Evolutionary conservation across 805 yeast species (phyloP).

Genomic region (Starmerella cellae): DNA sequence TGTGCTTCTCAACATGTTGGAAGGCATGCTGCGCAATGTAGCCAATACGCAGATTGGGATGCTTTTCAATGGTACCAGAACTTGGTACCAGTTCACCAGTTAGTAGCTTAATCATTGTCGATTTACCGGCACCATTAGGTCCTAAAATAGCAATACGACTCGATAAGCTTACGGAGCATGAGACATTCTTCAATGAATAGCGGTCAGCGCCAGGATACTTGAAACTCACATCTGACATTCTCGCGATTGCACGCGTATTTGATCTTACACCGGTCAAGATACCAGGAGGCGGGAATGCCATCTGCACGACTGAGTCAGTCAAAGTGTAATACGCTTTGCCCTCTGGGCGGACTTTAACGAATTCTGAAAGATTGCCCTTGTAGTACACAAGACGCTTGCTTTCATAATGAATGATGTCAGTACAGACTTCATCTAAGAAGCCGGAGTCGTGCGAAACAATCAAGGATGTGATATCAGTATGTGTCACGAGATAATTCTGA

Average conservation of each 20-base stretch:
- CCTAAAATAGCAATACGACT: constrained; percentile 95
- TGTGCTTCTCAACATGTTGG: constrained; percentile 93
- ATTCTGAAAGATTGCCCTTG: constrained; percentile 88
- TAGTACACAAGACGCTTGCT: constrained; percentile 87
- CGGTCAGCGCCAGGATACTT: constrained; percentile 79
- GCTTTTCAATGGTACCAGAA: constrained; percentile 86
- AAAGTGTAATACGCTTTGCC: constrained; percentile 92
- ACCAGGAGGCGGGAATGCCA: constrained; percentile 99
- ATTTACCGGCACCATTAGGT: constrained; percentile 98
- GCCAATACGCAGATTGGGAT: constrained; percentile 95
- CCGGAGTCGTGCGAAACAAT: constrained; percentile 98
- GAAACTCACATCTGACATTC: constrained; percentile 74
- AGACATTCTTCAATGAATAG: constrained; percentile 65
- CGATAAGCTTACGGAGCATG: constrained; percentile 86
- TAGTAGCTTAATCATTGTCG: constrained; percentile 81
- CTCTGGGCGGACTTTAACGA: constrained; percentile 86
- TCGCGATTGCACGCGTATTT: constrained; percentile 82
- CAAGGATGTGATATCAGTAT: constrained; percentile 80
- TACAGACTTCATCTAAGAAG: constrained; percentile 87
- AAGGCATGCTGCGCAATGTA: constrained; percentile 98
- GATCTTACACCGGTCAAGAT: constrained; percentile 94
- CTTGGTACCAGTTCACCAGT: constrained; percentile 86
- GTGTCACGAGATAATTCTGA: constrained; percentile 67
- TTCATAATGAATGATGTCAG: constrained; percentile 93
- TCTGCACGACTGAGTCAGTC: constrained; percentile 81